Evolutionary conservation across 768 basidiomycete genomes (phyloP).

Genomic region (Dictyophora rubrovolvata): DNA sequence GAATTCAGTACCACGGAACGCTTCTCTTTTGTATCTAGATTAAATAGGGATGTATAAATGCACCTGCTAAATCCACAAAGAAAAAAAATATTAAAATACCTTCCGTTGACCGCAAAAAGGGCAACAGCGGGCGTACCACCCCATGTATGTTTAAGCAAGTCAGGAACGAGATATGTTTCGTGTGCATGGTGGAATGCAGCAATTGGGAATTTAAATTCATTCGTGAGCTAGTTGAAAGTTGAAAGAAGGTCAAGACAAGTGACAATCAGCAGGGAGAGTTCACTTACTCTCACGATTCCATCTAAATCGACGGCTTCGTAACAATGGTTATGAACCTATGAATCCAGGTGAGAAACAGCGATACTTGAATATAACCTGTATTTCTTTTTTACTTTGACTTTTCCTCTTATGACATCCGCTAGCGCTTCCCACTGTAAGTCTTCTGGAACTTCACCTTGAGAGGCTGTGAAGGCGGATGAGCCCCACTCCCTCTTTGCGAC

Average conservation of each 20-base stretch:
- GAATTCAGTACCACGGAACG: constrained; percentile 30
- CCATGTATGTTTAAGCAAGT: constrained; percentile 32
- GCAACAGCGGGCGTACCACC: constrained; percentile 35
- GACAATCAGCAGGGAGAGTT: constrained; percentile 11
- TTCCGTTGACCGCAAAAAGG: constrained; percentile 32
- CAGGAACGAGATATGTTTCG: constrained; percentile 42
- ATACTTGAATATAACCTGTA: constrained; percentile 16
- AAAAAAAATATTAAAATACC: constrained; percentile 21
- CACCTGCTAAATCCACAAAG: background rate
- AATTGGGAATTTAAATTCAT: constrained; percentile 32
- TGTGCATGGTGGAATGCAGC: constrained; percentile 35
- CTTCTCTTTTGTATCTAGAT: constrained; percentile 36
- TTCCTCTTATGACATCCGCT: constrained; percentile 26
- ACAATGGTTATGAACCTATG: constrained; percentile 25
- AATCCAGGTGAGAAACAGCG: constrained; percentile 10
- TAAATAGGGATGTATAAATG: background rate
- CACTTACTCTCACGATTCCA: constrained; percentile 17
- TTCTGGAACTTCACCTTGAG: constrained; percentile 23
- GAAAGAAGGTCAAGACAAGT: background rate
- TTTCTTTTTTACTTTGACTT: constrained; percentile 23
- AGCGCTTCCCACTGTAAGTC: constrained; percentile 26
- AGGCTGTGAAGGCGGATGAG: constrained; percentile 49
- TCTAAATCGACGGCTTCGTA: constrained; percentile 28
- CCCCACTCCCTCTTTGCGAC: constrained; percentile 39
- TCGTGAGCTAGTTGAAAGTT: constrained; percentile 21